Conservation (phyloP, 2,329 filamentous ascomycete species). For the Aspergillus neoniger region DNA sequence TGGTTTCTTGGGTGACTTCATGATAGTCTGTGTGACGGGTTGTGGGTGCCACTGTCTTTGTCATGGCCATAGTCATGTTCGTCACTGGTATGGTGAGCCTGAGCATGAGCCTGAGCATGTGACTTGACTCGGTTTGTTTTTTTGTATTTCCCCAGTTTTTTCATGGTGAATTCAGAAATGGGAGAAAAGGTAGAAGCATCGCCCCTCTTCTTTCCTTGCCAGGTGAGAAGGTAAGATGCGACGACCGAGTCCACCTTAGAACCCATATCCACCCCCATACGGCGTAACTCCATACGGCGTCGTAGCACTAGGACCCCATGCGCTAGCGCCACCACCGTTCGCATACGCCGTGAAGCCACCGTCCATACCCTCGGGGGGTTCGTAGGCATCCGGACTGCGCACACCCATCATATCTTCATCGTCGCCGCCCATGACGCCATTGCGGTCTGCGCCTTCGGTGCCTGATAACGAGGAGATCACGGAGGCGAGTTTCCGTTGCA, state of each 20-base stretch:
- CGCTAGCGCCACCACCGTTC: slow-evolving; percentile 58
- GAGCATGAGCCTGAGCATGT: no score
- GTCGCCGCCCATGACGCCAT: slow-evolving; percentile 49
- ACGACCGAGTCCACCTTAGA: slow-evolving; percentile 25
- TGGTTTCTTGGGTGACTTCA: background rate
- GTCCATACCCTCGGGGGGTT: slow-evolving; percentile 48
- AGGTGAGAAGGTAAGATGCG: no score
- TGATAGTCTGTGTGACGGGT: no score
- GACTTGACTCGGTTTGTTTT: no score
- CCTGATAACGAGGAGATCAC: slow-evolving; percentile 68
- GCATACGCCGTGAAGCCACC: slow-evolving; percentile 45
- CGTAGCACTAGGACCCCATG: slow-evolving; percentile 65
- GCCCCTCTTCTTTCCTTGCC: no score
- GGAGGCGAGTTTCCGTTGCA: slow-evolving; percentile 86
- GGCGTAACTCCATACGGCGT: slow-evolving; percentile 58
- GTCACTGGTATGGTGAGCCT: no score
- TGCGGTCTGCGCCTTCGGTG: slow-evolving; percentile 54
- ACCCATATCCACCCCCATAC: slow-evolving; percentile 32
- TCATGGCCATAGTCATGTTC: no score
- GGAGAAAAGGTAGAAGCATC: no score
- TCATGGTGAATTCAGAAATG: no score
- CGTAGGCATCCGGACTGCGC: slow-evolving; percentile 52
- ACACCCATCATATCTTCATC: slow-evolving; percentile 52
- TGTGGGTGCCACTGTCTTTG: no score
- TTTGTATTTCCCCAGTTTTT: no score